A percentile compares a stretch with the other conserved stretches of the same genome.
Evolutionary conservation across 2,329 filamentous ascomycete species (phyloP).

Genomic region (Colletotrichum sp.): DNA sequence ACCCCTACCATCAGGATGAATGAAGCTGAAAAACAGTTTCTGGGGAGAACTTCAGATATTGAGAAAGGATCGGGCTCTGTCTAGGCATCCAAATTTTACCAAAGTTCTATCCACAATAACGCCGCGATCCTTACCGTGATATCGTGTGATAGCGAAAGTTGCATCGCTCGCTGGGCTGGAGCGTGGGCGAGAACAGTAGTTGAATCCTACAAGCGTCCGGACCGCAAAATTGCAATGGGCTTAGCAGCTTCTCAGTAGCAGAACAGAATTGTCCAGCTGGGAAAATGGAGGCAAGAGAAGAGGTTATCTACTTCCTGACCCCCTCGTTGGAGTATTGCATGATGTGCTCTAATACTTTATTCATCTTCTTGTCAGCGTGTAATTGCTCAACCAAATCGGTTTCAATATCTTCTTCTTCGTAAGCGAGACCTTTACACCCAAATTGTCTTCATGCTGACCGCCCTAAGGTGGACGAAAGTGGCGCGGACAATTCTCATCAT

Average conservation of each 20-base stretch:
- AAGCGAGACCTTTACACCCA: not conserved
- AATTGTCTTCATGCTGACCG: not conserved
- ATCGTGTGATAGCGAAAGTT: not conserved
- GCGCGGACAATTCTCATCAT: not conserved
- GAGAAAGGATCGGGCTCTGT: not conserved
- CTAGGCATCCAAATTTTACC: not conserved
- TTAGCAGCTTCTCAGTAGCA: not conserved
- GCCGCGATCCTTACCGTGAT: not conserved
- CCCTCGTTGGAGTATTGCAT: not conserved
- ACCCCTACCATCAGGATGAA: not conserved
- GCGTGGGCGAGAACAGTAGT: not conserved
- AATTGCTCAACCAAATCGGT: not conserved
- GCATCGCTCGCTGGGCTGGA: not conserved
- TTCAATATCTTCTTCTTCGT: not conserved
- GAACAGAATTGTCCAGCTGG: rapidly evolving
- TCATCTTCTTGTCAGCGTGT: not conserved
- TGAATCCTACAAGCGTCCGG: rapidly evolving
- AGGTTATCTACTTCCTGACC: not conserved
- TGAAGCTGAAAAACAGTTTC: not conserved
- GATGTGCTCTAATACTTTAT: not conserved
- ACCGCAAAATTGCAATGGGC: rapidly evolving
- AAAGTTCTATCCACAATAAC: not conserved
- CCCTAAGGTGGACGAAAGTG: not conserved
- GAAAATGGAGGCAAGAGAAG: rapidly evolving
- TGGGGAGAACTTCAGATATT: not conserved